Evolutionary conservation across 371 early-diverging fungal species (phyloP).

Genomic region (Dinochytrium kinnereticum): DNA sequence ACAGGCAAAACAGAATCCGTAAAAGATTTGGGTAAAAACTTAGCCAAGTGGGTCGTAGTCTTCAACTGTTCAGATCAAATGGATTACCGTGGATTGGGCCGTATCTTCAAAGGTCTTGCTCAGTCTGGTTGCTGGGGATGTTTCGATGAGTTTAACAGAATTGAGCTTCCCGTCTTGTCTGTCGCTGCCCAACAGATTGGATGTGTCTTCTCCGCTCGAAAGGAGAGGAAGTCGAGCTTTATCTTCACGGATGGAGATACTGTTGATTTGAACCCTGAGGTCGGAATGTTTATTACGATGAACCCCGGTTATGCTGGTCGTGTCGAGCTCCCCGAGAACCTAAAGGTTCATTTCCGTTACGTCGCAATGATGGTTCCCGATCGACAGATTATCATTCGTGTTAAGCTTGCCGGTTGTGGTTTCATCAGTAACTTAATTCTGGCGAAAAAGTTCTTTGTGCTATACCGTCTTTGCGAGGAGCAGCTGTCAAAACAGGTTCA

Average conservation of each 20-base stretch:
- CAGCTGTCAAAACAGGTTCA: conserved; percentile 68
- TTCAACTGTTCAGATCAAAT: conserved; percentile 74
- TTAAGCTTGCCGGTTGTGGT: conserved; percentile 70
- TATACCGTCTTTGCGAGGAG: conserved; percentile 66
- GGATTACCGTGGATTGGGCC: conserved; percentile 68
- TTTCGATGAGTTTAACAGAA: conserved; percentile 76
- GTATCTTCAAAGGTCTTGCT: conserved; percentile 69
- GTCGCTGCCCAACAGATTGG: conserved; percentile 72
- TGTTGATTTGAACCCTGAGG: conserved; percentile 69
- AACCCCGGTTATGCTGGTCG: conserved; percentile 66
- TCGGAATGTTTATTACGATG: conserved; percentile 74
- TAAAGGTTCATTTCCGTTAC: conserved; percentile 69
- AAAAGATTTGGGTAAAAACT: conserved; percentile 68
- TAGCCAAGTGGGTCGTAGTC: conserved; percentile 70
- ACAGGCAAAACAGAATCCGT: conserved; percentile 74
- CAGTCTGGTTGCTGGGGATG: conserved; percentile 69
- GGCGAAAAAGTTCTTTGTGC: conserved; percentile 67
- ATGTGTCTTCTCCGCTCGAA: conserved; percentile 62
- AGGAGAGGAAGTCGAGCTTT: conserved; percentile 61
- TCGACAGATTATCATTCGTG: conserved; percentile 68
- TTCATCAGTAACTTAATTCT: conserved; percentile 63
- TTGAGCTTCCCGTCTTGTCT: conserved; percentile 67
- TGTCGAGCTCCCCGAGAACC: conserved; percentile 69
- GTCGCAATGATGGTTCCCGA: conserved; percentile 75
- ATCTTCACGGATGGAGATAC: conserved; percentile 68